Conservation (phyloP, 495 filamentous ascomycete genomes). For the Ascobolus immersus region DNA sequence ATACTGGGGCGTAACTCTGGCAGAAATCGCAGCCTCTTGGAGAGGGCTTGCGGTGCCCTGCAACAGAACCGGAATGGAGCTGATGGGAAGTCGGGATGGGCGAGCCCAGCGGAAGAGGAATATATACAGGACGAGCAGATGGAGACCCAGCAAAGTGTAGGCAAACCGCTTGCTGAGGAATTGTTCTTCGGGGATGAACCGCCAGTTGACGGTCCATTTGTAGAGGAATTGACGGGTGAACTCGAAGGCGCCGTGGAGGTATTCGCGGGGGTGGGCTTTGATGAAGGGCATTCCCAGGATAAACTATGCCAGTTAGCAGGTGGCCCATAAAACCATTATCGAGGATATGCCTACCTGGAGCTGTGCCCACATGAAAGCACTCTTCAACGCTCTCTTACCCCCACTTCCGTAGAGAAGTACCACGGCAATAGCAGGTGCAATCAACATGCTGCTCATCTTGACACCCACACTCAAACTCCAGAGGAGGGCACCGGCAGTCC, state of each 20-base stretch:
- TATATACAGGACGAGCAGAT: slow-evolving; percentile 42
- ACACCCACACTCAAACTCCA: slow-evolving; percentile 62
- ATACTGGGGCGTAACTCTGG: slow-evolving; percentile 42
- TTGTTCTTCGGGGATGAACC: slow-evolving; percentile 56
- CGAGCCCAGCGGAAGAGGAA: slow-evolving; percentile 24
- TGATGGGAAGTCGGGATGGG: slow-evolving; percentile 22
- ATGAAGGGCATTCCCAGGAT: slow-evolving; percentile 57
- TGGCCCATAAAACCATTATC: neutral
- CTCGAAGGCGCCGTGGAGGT: slow-evolving; percentile 63
- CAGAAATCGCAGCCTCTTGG: slow-evolving; percentile 28
- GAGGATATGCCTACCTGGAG: slow-evolving; percentile 37
- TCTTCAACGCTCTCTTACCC: slow-evolving; percentile 31
- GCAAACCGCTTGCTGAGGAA: slow-evolving; percentile 62
- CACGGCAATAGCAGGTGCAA: slow-evolving; percentile 51
- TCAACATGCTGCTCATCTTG: slow-evolving; percentile 78
- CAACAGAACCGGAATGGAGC: slow-evolving; percentile 16
- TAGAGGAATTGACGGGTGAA: slow-evolving; percentile 70
- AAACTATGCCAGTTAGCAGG: slow-evolving; percentile 18
- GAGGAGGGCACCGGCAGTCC: slow-evolving; percentile 39
- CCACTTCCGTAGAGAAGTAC: slow-evolving; percentile 46
- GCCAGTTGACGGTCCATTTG: slow-evolving; percentile 98
- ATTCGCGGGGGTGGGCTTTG: slow-evolving; percentile 36
- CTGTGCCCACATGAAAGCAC: slow-evolving; percentile 43
- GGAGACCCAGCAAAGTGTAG: slow-evolving; percentile 35
- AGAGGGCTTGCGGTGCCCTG: slow-evolving; percentile 18